A percentile compares a stretch with the other conserved stretches of the same genome.
Evolutionary conservation across 192 early-diverging fungal genomes (phyloP).

Genomic region (Backusella psychrophila): DNA sequence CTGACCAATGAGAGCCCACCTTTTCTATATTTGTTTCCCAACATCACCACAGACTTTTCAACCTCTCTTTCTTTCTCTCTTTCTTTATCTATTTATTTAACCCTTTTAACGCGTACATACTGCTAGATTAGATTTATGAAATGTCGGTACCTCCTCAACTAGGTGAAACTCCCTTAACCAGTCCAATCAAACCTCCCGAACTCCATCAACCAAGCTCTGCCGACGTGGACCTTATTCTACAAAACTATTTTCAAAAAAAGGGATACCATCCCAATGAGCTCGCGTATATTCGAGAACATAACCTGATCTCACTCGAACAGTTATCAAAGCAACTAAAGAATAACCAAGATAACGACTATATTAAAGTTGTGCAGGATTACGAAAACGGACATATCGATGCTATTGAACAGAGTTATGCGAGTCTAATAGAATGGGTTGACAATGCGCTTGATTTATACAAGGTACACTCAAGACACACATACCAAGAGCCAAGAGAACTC

Average conservation of each 20-base stretch:
- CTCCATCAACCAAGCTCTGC: background rate
- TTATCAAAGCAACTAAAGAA: background rate
- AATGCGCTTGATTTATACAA: conserved; percentile 90
- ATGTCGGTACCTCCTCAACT: conserved; percentile 5
- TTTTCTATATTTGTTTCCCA: background rate
- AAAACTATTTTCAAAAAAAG: conserved; percentile 42
- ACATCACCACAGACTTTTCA: background rate
- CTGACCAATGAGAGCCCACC: background rate
- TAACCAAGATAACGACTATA: conserved; percentile 47
- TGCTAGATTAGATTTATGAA: background rate
- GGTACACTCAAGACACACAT: conserved; percentile 36
- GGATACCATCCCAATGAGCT: conserved; percentile 64
- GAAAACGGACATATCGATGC: conserved; percentile 62
- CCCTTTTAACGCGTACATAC: background rate
- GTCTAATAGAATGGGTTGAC: conserved; percentile 82
- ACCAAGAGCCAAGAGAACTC: background rate
- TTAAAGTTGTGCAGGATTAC: conserved; percentile 51
- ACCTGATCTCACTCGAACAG: background rate
- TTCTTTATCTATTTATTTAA: background rate
- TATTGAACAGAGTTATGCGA: conserved; percentile 75
- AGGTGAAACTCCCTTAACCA: background rate
- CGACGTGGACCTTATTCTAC: conserved; percentile 2
- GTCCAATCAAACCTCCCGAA: conserved; percentile 1
- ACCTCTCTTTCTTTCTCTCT: background rate
- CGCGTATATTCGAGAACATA: conserved; percentile 45